Conservation (phyloP, 2,329 filamentous ascomycete genomes). For the Didymella keratinophila region DNA sequence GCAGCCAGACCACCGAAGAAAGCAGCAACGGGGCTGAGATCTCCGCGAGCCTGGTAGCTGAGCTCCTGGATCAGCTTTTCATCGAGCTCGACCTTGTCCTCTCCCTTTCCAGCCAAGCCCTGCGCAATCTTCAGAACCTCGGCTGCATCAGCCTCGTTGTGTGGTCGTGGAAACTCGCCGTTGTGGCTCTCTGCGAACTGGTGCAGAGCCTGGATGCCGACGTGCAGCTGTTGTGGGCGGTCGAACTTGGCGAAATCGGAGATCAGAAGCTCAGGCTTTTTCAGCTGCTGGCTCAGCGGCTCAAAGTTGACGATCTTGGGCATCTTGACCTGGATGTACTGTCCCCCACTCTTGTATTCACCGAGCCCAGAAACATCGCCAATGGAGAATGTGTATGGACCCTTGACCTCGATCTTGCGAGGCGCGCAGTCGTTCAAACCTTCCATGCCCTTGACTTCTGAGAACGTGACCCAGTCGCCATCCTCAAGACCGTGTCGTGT, state of each 20-base stretch:
- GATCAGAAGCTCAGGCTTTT: constrained; percentile 86
- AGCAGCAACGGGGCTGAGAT: constrained; percentile 89
- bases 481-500: constrained; percentile 94
- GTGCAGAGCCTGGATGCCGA: constrained; percentile 92
- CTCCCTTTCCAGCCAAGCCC: constrained; percentile 69
- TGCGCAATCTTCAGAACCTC: constrained; percentile 80
- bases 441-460: constrained; percentile 92
- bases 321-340: constrained; percentile 98
- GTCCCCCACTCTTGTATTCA: constrained; percentile 84
- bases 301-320: constrained; percentile 93
- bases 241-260: constrained; percentile 99
- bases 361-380: constrained; percentile 89
- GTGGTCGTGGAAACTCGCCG: constrained; percentile 78
- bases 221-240: constrained; percentile 87
- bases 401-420: constrained; percentile 91
- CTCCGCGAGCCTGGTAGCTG: constrained; percentile 91
- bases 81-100: constrained; percentile 82
- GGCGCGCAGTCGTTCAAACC: constrained; percentile 82
- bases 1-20: constrained; percentile 94
- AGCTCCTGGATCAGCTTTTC: constrained; percentile 93
- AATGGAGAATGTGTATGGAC: constrained; percentile 95
- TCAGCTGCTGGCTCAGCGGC: constrained; percentile 76
- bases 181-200: constrained; percentile 77
- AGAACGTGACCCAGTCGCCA: constrained; percentile 95
- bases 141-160: constrained; percentile 83